These are phyloP conservation scores for Hypericum androsaemum DNA, from an alignment of 345 rosid species.

Conservation along the genomic window DNA sequence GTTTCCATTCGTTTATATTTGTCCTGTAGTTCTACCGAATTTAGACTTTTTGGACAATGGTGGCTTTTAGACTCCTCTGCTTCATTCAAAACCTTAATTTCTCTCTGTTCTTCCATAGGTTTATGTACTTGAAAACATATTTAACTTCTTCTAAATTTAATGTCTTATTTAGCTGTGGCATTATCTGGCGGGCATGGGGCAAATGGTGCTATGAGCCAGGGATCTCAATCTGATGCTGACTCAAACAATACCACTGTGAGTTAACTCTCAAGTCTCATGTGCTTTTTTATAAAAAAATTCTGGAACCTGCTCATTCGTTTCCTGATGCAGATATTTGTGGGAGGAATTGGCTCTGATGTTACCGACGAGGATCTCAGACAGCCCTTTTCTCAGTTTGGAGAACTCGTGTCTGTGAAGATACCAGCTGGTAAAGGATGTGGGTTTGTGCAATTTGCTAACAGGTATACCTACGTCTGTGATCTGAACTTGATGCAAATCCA, in stretches of 20 bases:
- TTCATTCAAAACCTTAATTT: not conserved
- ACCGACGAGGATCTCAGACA: conserved; percentile 81
- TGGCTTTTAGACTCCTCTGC: too few species aligned
- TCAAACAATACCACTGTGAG: conserved; percentile 81
- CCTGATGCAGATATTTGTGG: conserved; percentile 73
- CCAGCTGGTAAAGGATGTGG: conserved; percentile 95
- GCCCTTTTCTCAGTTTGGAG: conserved; percentile 77
- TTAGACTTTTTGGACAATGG: too few species aligned
- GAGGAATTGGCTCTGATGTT: conserved; percentile 80
- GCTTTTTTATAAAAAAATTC: not conserved
- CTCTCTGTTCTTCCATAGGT: not conserved
- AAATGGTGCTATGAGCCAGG: conserved; percentile 49
- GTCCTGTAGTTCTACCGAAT: too few species aligned
- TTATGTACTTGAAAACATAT: conserved; percentile 14
- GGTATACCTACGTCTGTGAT: conserved; percentile 24
- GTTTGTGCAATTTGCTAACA: conserved; percentile 70
- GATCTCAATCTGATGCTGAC: conserved; percentile 59
- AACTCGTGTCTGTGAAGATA: conserved; percentile 84
- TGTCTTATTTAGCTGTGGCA: conserved; percentile 49
- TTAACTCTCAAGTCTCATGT: conserved; percentile 19
- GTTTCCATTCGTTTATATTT: too few species aligned
- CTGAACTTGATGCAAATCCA: not conserved
- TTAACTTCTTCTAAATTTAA: conserved; percentile 5
- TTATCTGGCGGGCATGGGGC: conserved; percentile 76
- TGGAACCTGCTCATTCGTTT: conserved; percentile 13